Conservation (phyloP, 2,329 filamentous ascomycete genomes). For the Polychaeton citri region DNA sequence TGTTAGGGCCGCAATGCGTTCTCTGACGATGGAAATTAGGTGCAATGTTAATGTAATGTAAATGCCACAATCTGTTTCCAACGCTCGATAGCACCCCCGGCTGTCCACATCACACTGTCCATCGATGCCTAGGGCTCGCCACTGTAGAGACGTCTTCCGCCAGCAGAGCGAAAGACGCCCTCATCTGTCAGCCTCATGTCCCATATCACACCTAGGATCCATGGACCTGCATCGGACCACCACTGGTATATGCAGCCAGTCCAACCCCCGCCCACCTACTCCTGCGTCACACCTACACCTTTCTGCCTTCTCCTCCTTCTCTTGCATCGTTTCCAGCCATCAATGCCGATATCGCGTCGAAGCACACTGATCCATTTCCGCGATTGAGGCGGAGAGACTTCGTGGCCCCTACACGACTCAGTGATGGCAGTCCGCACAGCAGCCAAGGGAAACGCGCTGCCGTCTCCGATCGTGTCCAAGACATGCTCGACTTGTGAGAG, state of each 20-base stretch:
- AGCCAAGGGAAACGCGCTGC: too few species aligned
- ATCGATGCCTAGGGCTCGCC: neutral
- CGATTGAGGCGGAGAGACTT: too few species aligned
- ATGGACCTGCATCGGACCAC: neutral
- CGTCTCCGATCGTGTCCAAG: too few species aligned
- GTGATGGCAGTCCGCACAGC: too few species aligned
- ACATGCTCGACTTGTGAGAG: too few species aligned
- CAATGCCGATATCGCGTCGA: too few species aligned
- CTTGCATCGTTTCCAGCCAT: too few species aligned
- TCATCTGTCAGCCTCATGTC: neutral
- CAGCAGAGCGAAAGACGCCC: neutral
- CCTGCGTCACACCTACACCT: too few species aligned
- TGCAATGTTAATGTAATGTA: neutral
- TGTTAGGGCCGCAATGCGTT: too few species aligned
- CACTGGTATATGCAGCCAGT: neutral
- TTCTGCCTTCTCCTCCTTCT: too few species aligned
- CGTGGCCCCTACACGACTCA: too few species aligned
- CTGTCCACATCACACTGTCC: neutral
- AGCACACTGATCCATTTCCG: too few species aligned
- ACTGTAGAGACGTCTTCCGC: neutral
- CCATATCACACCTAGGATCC: neutral
- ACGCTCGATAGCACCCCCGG: neutral
- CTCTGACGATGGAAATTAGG: neutral
- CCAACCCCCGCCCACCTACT: neutral
- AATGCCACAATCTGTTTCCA: neutral